Evolutionary conservation across 2,329 filamentous ascomycete genomes (phyloP).

Genomic region (Nemania sp.): DNA sequence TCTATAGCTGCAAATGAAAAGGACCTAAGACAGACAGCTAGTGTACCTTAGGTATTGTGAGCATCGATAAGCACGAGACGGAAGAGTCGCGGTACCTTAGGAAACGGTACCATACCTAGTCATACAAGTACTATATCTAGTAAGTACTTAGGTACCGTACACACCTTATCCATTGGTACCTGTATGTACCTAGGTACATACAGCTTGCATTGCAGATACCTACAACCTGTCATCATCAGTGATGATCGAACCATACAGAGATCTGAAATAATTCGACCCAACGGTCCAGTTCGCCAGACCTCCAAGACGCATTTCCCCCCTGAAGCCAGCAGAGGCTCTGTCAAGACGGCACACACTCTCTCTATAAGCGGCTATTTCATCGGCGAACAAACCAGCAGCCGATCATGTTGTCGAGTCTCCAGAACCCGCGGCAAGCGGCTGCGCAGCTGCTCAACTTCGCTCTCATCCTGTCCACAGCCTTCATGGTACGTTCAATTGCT

Average conservation of each 20-base stretch:
- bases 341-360: background rate
- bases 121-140: too few relatives aligned
- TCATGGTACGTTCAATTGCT: slow-evolving; percentile 66
- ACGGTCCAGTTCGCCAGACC: slow-evolving; percentile 15
- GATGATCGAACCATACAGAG: background rate
- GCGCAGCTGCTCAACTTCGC: slow-evolving; percentile 88
- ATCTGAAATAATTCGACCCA: background rate
- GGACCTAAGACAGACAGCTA: too few relatives aligned
- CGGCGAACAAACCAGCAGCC: background rate
- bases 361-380: background rate
- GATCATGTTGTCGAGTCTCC: slow-evolving; percentile 70
- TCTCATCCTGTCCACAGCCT: slow-evolving; percentile 85
- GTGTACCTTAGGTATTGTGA: too few relatives aligned
- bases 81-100: too few relatives aligned
- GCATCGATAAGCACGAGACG: too few relatives aligned
- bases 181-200: too few relatives aligned
- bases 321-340: slow-evolving; percentile 28
- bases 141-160: too few relatives aligned
- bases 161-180: too few relatives aligned
- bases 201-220: background rate
- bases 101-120: too few relatives aligned
- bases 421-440: slow-evolving; percentile 79
- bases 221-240: slow-evolving; percentile 22
- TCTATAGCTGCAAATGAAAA: too few relatives aligned
- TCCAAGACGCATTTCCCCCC: background rate